Conservation (phyloP, 768 basidiomycete genomes). For the Mycena vulgaris region DNA sequence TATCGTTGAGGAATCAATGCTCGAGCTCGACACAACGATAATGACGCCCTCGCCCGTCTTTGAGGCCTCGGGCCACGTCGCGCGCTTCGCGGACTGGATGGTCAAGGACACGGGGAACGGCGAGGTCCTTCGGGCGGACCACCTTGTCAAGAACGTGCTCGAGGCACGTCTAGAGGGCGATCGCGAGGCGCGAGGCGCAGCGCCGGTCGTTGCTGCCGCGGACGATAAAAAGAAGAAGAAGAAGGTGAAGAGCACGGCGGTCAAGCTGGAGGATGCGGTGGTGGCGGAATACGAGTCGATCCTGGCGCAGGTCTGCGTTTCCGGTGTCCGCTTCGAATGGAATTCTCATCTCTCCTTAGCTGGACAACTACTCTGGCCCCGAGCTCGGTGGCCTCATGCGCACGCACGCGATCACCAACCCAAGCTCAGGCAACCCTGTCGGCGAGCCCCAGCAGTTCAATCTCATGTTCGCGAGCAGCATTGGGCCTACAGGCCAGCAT, state of each 20-base stretch:
- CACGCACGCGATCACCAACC: slow-evolving; percentile 86
- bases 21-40: slow-evolving; percentile 97
- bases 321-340: background rate
- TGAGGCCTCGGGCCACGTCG: slow-evolving; percentile 97
- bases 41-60: slow-evolving; percentile 97
- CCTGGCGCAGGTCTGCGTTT: slow-evolving; percentile 88
- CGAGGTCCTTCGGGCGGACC: slow-evolving; percentile 96
- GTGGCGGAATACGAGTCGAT: slow-evolving; percentile 85
- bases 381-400: slow-evolving; percentile 91
- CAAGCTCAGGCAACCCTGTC: slow-evolving; percentile 94
- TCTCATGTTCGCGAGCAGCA: slow-evolving; percentile 98
- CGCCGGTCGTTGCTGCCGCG: slow-evolving; percentile 69
- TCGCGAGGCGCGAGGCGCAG: slow-evolving; percentile 87
- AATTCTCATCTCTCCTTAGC: slow-evolving; percentile 57
- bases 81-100: slow-evolving; percentile 99
- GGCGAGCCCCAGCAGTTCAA: slow-evolving; percentile 97
- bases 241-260: slow-evolving; percentile 79
- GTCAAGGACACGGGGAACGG: slow-evolving; percentile 96
- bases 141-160: slow-evolving; percentile 93
- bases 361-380: slow-evolving; percentile 94
- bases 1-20: slow-evolving; percentile 98
- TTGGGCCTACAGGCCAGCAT: slow-evolving; percentile 97
- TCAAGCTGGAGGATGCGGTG: slow-evolving; percentile 80
- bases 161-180: slow-evolving; percentile 93
- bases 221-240: slow-evolving; percentile 75